phyloP scores from a whole-genome alignment of 2,329 filamentous ascomycete genomes.

The Pseudogymnoascus sp. region DNA sequence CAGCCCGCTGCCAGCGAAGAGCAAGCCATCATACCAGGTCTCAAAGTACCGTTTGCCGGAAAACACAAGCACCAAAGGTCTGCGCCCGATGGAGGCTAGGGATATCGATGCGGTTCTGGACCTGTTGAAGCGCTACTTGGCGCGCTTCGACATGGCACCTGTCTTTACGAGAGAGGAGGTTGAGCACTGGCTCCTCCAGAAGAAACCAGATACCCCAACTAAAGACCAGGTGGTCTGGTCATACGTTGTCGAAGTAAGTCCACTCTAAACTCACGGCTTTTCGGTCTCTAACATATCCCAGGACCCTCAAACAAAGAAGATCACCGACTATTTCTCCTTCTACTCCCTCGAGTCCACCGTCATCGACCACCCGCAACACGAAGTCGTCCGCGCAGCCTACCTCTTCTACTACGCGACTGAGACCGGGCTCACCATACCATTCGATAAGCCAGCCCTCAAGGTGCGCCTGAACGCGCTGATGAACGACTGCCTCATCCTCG shows the following conservation, averaged over 20 bases:
- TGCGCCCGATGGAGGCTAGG: slow-evolving; percentile 70
- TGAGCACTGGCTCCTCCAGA: slow-evolving; percentile 77
- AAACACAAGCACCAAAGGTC: slow-evolving; percentile 59
- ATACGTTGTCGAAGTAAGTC: slow-evolving; percentile 72
- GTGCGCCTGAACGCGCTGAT: slow-evolving; percentile 72
- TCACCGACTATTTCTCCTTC: slow-evolving; percentile 96
- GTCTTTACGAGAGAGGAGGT: slow-evolving; percentile 73
- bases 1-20: slow-evolving; percentile 73
- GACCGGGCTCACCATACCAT: slow-evolving; percentile 53
- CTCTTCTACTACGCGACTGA: slow-evolving; percentile 95
- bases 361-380: slow-evolving; percentile 71
- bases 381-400: slow-evolving; percentile 80
- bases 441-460: slow-evolving; percentile 55
- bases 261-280: slow-evolving; percentile 10
- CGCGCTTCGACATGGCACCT: slow-evolving; percentile 75
- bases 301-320: slow-evolving; percentile 58
- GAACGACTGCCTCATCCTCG: slow-evolving; percentile 77
- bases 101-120: slow-evolving; percentile 69
- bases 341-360: slow-evolving; percentile 91
- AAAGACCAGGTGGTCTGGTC: slow-evolving; percentile 83
- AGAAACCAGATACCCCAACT: slow-evolving; percentile 47
- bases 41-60: slow-evolving; percentile 78
- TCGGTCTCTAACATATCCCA: slow-evolving; percentile 34
- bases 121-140: slow-evolving; percentile 68
- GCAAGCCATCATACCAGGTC: slow-evolving; percentile 78